A percentile compares a stretch with the other conserved stretches of the same genome.
phyloP scores from a whole-genome alignment of 2,329 filamentous ascomycete genomes.

The Tolypocladium tropicale region DNA sequence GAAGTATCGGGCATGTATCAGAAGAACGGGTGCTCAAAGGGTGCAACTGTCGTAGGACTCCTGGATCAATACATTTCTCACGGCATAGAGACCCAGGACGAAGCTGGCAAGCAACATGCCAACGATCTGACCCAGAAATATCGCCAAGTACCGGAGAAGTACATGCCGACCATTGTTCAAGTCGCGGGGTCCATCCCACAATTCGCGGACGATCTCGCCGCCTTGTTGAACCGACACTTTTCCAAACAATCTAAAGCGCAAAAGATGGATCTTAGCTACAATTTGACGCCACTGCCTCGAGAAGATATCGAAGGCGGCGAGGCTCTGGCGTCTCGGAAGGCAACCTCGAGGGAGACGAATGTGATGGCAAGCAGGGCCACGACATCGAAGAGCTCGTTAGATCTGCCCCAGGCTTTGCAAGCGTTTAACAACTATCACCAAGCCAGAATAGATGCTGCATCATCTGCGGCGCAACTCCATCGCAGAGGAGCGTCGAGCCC shows the following conservation, averaged over 20 bases:
- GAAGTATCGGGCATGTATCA: slow-evolving; percentile 31
- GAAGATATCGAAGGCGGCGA: slow-evolving; percentile 7
- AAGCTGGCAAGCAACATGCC: slow-evolving; percentile 17
- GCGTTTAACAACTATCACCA: slow-evolving; percentile 17
- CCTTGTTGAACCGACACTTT: slow-evolving; percentile 30
- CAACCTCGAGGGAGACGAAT: not conserved
- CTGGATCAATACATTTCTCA: slow-evolving; percentile 31
- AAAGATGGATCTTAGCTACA: slow-evolving; percentile 27
- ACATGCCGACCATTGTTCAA: slow-evolving; percentile 31
- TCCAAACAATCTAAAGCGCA: slow-evolving; percentile 25
- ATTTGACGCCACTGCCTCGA: slow-evolving; percentile 21
- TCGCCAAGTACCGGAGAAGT: slow-evolving; percentile 31
- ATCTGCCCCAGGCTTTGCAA: slow-evolving; percentile 17
- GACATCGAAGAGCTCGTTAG: slow-evolving; percentile 2
- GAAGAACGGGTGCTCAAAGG: slow-evolving; percentile 25
- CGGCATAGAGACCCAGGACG: slow-evolving; percentile 21
- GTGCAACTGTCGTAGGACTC: slow-evolving; percentile 29
- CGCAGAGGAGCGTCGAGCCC: slow-evolving; percentile 54
- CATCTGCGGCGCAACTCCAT: slow-evolving; percentile 29
- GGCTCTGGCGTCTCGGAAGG: not conserved
- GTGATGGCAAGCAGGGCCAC: not conserved
- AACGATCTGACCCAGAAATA: slow-evolving; percentile 26
- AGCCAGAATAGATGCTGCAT: slow-evolving; percentile 19
- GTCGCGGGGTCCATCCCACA: slow-evolving; percentile 22
- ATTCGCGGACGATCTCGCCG: slow-evolving; percentile 29